phyloP scores from a whole-genome alignment of 495 filamentous ascomycete species.

The Friedmanniomyces simplex region DNA sequence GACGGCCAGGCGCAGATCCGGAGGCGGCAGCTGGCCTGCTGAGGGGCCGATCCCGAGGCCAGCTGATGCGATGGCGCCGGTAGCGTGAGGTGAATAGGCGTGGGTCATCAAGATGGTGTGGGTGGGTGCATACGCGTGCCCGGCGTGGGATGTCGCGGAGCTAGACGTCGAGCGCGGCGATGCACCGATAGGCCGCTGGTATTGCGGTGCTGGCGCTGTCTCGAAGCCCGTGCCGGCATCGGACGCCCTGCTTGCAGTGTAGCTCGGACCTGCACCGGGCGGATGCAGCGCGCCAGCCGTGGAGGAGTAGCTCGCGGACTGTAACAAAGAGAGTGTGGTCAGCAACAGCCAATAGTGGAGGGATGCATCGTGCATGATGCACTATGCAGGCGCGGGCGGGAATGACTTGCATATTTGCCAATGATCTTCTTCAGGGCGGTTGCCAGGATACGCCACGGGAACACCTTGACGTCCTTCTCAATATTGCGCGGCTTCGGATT shows the following conservation, averaged over 20 bases:
- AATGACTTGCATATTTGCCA: slow-evolving; percentile 79
- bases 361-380: slow-evolving; percentile 1
- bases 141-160: slow-evolving; percentile 11
- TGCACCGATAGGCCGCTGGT: slow-evolving; percentile 3
- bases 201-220: not conserved
- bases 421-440: slow-evolving; percentile 92
- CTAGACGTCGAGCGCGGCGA: slow-evolving; percentile 16
- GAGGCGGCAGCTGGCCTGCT: slow-evolving; percentile 5
- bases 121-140: slow-evolving; percentile 5
- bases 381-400: slow-evolving; percentile 7
- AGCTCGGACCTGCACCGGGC: slow-evolving; percentile 11
- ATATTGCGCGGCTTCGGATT: slow-evolving; percentile 93
- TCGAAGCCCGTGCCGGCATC: slow-evolving; percentile 4
- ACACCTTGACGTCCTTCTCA: slow-evolving; percentile 98
- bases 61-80: slow-evolving; percentile 2
- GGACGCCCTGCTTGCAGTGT: slow-evolving; percentile 1
- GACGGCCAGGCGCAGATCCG: slow-evolving; percentile 17
- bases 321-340: slow-evolving; percentile 8
- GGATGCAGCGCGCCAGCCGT: slow-evolving; percentile 32
- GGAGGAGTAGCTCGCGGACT: slow-evolving; percentile 34
- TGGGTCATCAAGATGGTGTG: slow-evolving; percentile 1
- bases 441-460: slow-evolving; percentile 78
- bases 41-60: slow-evolving; percentile 18
- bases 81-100: slow-evolving; percentile 11
- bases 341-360: slow-evolving; percentile 5